Evolutionary conservation across 2,329 filamentous ascomycete genomes (phyloP).

Genomic region (Colletotrichum ledebouriae): DNA sequence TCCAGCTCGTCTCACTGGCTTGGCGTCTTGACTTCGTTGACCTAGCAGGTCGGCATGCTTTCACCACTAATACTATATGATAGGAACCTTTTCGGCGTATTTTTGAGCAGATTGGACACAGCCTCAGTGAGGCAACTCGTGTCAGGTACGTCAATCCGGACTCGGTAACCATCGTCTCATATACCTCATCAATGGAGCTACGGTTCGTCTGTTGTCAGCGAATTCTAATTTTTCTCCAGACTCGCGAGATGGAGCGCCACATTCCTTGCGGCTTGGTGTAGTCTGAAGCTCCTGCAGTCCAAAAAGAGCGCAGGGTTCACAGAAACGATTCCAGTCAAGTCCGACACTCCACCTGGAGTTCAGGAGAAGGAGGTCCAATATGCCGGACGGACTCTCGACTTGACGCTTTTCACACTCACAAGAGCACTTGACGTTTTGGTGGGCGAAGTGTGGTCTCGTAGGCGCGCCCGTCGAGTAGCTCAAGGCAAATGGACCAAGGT

Average conservation of each 20-base stretch:
- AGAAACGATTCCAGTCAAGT: slow-evolving; percentile 53
- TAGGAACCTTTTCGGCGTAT: slow-evolving; percentile 45
- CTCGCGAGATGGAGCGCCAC: slow-evolving; percentile 69
- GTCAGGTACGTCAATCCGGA: slow-evolving; percentile 37
- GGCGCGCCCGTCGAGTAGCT: slow-evolving; percentile 59
- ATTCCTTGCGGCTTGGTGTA: slow-evolving; percentile 70
- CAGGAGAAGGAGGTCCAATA: slow-evolving; percentile 49
- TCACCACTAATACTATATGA: slow-evolving; percentile 6
- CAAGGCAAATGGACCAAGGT: slow-evolving; percentile 63
- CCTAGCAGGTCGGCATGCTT: not conserved
- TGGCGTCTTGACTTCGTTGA: slow-evolving; percentile 4
- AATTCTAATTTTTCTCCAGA: slow-evolving; percentile 53
- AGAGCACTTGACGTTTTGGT: slow-evolving; percentile 80
- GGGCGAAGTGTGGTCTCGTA: slow-evolving; percentile 73
- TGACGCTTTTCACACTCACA: slow-evolving; percentile 82
- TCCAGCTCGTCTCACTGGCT: slow-evolving; percentile 12
- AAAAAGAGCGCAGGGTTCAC: slow-evolving; percentile 62
- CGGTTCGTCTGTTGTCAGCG: not conserved
- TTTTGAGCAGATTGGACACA: slow-evolving; percentile 45
- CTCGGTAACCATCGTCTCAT: not conserved
- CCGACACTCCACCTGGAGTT: slow-evolving; percentile 46
- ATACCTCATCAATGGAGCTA: not conserved
- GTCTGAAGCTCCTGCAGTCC: slow-evolving; percentile 69
- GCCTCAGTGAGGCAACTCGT: slow-evolving; percentile 45
- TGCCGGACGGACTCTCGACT: slow-evolving; percentile 82